Percentiles rank a stretch among this genome's conserved stretches.
These are phyloP conservation scores for Exophiala calicioides DNA, from an alignment of 2,329 filamentous ascomycete genomes.

Conservation along the genomic window DNA sequence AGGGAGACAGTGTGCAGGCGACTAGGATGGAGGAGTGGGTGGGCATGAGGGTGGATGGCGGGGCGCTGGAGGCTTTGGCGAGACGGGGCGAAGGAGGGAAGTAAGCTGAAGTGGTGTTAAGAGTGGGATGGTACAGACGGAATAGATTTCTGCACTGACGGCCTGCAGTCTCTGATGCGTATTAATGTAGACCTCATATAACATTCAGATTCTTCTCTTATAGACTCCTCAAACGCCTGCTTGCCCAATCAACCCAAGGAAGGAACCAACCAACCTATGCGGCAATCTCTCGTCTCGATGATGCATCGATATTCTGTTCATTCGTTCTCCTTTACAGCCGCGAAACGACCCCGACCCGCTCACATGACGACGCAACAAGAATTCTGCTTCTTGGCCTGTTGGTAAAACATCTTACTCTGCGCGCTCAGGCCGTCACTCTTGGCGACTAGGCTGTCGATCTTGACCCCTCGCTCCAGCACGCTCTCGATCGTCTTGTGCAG, in stretches of 20 bases:
- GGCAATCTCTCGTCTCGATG: too few relatives aligned
- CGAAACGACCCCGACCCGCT: too few relatives aligned
- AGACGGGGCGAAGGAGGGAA: conserved; percentile 7
- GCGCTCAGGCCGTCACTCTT: conserved; percentile 90
- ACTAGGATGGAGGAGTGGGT: conserved; percentile 50
- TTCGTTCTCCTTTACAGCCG: neutral
- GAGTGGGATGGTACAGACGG: too few relatives aligned
- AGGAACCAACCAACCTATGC: too few relatives aligned
- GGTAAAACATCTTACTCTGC: conserved; percentile 98
- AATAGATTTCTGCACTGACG: too few relatives aligned
- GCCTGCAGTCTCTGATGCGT: too few relatives aligned
- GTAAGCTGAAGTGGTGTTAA: too few relatives aligned
- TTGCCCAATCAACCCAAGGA: too few relatives aligned
- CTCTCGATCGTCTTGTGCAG: conserved; percentile 92
- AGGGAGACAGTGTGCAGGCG: conserved; percentile 44
- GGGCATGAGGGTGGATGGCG: conserved; percentile 53
- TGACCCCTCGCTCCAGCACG: conserved; percentile 78
- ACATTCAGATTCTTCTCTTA: neutral
- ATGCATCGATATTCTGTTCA: neutral
- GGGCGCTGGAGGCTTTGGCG: conserved; percentile 44
- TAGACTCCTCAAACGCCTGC: conserved; percentile 5
- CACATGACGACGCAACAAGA: conserved; percentile 61
- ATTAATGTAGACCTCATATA: too few relatives aligned
- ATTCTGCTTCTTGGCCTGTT: conserved; percentile 64
- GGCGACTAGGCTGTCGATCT: conserved; percentile 88